phyloP scores from a whole-genome alignment of 371 early-diverging fungal genomes.

The Apophysomyces ossiformis region DNA sequence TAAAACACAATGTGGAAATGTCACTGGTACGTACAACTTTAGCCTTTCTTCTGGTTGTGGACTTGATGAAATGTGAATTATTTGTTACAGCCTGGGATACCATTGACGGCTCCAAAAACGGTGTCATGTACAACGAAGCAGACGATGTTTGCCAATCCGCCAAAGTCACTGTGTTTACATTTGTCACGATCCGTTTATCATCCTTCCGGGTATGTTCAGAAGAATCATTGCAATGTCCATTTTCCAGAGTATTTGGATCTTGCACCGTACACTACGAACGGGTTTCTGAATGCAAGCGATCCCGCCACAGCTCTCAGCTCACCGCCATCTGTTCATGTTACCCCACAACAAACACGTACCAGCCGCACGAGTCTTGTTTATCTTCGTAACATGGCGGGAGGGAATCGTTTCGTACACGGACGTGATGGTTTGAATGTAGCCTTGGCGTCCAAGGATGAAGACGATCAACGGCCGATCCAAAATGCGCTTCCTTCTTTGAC shows the following conservation, averaged over 20 bases:
- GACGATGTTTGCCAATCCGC: conserved; percentile 68
- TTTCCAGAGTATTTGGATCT: conserved; percentile 69
- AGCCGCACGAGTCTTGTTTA: conserved; percentile 51
- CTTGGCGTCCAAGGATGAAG: conserved; percentile 25
- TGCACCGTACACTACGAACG: conserved; percentile 65
- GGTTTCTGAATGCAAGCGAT: conserved; percentile 52
- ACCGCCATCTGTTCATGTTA: conserved; percentile 22
- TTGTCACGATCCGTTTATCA: conserved; percentile 75
- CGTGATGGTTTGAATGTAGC: conserved; percentile 47
- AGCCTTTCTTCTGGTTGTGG: too few species aligned
- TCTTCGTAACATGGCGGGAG: conserved; percentile 52
- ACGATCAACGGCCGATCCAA: conserved; percentile 34
- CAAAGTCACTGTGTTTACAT: conserved; percentile 70
- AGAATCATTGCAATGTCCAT: conserved; percentile 67
- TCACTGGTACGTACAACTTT: conserved; percentile 28
- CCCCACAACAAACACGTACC: conserved; percentile 32
- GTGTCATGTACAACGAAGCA: conserved; percentile 59
- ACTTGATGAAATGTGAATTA: neutral
- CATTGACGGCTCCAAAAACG: conserved; percentile 28
- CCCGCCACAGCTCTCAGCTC: conserved; percentile 45
- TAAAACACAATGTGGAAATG: conserved; percentile 43
- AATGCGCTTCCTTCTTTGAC: conserved; percentile 47
- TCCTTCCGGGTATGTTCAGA: conserved; percentile 66
- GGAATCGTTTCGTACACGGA: conserved; percentile 45
- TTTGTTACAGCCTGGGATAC: conserved; percentile 39